Evolutionary conservation across 2,329 filamentous ascomycete species (phyloP), one percentile per base, ranked within the genome.

Genomic region (Fusarium circinatum): DNA sequence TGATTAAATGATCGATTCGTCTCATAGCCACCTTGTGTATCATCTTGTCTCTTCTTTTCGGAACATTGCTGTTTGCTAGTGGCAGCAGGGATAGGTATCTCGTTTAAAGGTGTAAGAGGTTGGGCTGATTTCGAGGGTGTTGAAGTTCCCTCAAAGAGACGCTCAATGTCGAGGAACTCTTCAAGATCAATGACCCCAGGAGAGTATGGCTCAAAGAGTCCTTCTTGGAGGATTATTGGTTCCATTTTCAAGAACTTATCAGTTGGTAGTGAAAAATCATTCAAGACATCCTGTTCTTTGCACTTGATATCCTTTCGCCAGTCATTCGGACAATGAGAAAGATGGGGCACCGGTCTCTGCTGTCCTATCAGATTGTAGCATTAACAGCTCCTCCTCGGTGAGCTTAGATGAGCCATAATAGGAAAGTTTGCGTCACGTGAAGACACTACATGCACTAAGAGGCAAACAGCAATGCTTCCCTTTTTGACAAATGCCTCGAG

Each of bases 161-260:
- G 63, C 18, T 77, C 66, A 47, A 78, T 48, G 58, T 78, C 68
- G 44, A 78, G 62, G 61, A 77, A 78, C 38, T 63, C 75, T 15
- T 71, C 76, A 24, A 78, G 57, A 26, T 78, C 75, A 65, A 75
- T 65, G 28, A 74, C 62, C 13, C 48, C 30, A 32, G 63, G 24
- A 8, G 42, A 47, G 36, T 45, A 32, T 28, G n/a, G 36, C 30
- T 45, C 9, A 8, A 39, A 3, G 20, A 42, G 20, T 11, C 44
- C 30, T 22, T 47, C 45, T 30, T 39, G 28, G 22, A 54, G 52
- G 38, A 56, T n/a, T 22, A 26, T n/a, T 44, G 58, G 18, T 13
- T 52, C 51, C 62, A 73, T 74, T 36, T 36, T 57, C 14, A 44
- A 26, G 34, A 58, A 56, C 13, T 38, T 38, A 42, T 22, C 36